Base-by-base conservation (phyloP, 1,284 basidiomycete species). In the Apiotrichum siamense region DNA sequence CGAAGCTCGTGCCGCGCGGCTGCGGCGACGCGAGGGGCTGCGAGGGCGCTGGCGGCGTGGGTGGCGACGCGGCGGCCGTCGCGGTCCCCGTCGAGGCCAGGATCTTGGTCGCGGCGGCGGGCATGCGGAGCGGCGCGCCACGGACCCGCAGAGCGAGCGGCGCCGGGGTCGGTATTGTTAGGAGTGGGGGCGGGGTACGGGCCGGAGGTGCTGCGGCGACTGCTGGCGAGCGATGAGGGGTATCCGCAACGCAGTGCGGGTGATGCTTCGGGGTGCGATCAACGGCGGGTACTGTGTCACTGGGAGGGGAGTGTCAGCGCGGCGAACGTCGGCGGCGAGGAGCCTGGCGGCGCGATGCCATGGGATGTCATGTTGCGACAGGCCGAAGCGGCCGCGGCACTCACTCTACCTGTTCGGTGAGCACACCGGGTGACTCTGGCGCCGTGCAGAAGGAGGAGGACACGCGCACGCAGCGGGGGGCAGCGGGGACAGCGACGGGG, bases 221-320 rank as follows among this genome's bases (percentile, higher is more conserved):
- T 41, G 39, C 17, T 24, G 10, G 10, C 18, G 27, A n/a, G 26
- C 7, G n/a, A 17, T 29, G 17, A 11, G 10, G 27, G 11, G 32
- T 44, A 44, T 35, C 21, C 43, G 31, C 32, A 44, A 35, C 20
- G 43, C 43, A n/a, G 43, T 44, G n/a, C 33, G 32, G 15, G 31
- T 4, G 7, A 21, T 18, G n/a, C n/a, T 20, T 21, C 25, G 41
- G 12, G 17, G 33, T 12, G 10, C 17, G 18, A 7, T 11, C 12
- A n/a, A 35, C 18, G 33, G 33, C 13, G 18, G 33, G 33, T n/a
- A n/a, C 17, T 35, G 33, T n/a, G n/a, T n/a, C 33, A 35, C 33
- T 35, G 33, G 7, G 12, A 15, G 33, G 33, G 13, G 13, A 35
- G 33, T 35, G 13, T 11, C 7, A 7, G 33, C 33, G 13, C 7